Evolutionary conservation across 768 basidiomycete species (phyloP).

Genomic region (Rhizopogon vinicolor): DNA sequence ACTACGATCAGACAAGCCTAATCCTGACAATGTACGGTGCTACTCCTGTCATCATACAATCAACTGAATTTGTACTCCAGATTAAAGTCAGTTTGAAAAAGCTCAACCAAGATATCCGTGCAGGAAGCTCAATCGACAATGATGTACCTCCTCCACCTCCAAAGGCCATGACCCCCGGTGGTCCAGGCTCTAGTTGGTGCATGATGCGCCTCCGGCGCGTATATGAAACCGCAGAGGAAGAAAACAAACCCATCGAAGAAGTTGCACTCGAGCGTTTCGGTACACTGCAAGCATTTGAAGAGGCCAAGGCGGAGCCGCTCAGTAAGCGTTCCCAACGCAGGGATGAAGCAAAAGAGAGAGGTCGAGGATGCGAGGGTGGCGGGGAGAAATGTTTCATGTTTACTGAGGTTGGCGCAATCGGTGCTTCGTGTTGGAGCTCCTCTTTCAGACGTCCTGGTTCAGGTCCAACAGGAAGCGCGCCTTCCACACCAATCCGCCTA

Average conservation of each 20-base stretch:
- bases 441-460: slow-evolving; percentile 87
- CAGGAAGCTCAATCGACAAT: slow-evolving; percentile 36
- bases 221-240: slow-evolving; percentile 88
- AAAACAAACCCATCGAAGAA: slow-evolving; percentile 64
- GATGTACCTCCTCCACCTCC: slow-evolving; percentile 34
- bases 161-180: slow-evolving; percentile 67
- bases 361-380: slow-evolving; percentile 25
- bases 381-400: slow-evolving; percentile 63
- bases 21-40: no score
- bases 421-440: slow-evolving; percentile 71
- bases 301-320: slow-evolving; percentile 81
- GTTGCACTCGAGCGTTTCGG: slow-evolving; percentile 89
- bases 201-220: slow-evolving; percentile 95
- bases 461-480: slow-evolving; percentile 40
- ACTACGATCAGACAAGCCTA: no score
- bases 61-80: no score
- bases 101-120: slow-evolving; percentile 47
- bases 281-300: slow-evolving; percentile 83
- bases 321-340: slow-evolving; percentile 41
- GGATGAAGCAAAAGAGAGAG: slow-evolving; percentile 33
- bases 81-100: no score
- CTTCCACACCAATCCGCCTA: slow-evolving; percentile 43
- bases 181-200: slow-evolving; percentile 92
- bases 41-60: no score
- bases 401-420: slow-evolving; percentile 53